Conservation (phyloP, 2,329 filamentous ascomycete genomes). For the Trichoderma harzianum region DNA sequence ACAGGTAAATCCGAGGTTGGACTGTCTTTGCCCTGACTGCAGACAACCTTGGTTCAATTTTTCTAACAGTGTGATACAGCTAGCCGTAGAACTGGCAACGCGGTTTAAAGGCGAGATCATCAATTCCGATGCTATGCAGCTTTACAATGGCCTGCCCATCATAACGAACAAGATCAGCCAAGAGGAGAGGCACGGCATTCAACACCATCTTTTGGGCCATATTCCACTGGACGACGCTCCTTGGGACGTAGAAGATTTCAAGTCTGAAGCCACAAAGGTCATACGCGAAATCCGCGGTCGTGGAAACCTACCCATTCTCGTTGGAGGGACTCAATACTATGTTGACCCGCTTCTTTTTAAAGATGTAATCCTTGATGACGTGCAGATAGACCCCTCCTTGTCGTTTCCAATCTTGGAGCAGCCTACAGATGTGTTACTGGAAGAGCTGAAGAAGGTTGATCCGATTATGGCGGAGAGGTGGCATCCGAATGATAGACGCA, state of each 20-base stretch:
- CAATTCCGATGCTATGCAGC: constrained; percentile 97
- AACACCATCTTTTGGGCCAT: constrained; percentile 82
- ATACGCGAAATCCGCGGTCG: constrained; percentile 76
- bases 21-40: neutral
- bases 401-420: constrained; percentile 69
- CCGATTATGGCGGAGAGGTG: constrained; percentile 85
- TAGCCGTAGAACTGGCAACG: constrained; percentile 82
- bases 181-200: constrained; percentile 72
- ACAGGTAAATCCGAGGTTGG: constrained; percentile 88
- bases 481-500: constrained; percentile 91
- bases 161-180: constrained; percentile 89
- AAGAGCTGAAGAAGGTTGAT: constrained; percentile 74
- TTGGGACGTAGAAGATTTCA: constrained; percentile 80
- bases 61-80: constrained; percentile 47
- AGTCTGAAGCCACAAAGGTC: constrained; percentile 60
- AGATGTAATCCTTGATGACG: constrained; percentile 54
- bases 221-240: constrained; percentile 72
- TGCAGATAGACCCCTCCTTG: constrained; percentile 34
- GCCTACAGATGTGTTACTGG: constrained; percentile 67
- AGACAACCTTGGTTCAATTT: neutral
- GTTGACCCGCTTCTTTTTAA: constrained; percentile 80
- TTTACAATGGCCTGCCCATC: constrained; percentile 87
- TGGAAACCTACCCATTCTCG: constrained; percentile 81
- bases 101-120: constrained; percentile 89
- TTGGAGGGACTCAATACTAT: constrained; percentile 96